Percentiles rank a stretch among this genome's conserved stretches.
These are phyloP conservation scores for Citrus sinensis DNA, from an alignment of 345 rosid species.

Conservation along the genomic window DVS_A1.0 CM039168.1:27584001-27584500, in stretches of 20 bases:
- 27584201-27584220: constrained; percentile 81
- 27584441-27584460: neutral
- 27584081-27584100: constrained; percentile 94
- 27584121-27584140: constrained; percentile 26
- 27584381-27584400: neutral
- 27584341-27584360: constrained; percentile 2
- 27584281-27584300: constrained; percentile 97
- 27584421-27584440: neutral
- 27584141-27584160: constrained; percentile 15
- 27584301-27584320: constrained; percentile 96
- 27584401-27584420: neutral
- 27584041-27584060: constrained; percentile 99
- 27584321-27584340: constrained; percentile 75
- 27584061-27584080: constrained; percentile 91
- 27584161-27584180: constrained; percentile 13
- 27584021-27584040: constrained; percentile 98
- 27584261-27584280: constrained; percentile 99
- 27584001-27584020: constrained; percentile 88
- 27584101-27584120: constrained; percentile 99
- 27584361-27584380: neutral
- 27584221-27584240: constrained; percentile 96
- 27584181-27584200: constrained; percentile 11
- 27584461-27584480: neutral
- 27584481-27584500: neutral
- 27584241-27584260: constrained; percentile 99